phyloP scores from a whole-genome alignment of 306 rosid species.

The Coriaria nepalensis region DNA sequence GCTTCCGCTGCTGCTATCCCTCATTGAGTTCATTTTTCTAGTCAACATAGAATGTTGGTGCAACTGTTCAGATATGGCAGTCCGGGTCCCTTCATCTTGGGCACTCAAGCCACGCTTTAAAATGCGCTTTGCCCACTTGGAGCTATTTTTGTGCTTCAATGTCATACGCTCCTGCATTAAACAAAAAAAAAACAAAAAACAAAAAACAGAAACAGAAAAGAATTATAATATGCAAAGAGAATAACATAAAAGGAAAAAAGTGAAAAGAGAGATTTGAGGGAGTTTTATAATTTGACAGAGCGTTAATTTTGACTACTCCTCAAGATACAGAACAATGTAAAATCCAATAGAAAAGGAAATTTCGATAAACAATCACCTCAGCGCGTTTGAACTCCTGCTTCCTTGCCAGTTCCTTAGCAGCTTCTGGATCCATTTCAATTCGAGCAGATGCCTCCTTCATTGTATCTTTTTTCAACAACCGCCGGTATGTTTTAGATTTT shows the following conservation, averaged over 20 bases:
- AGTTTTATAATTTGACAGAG: too few species aligned
- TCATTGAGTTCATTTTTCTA: slow-evolving; percentile 70
- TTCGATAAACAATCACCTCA: slow-evolving; percentile 39
- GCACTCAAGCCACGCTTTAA: slow-evolving; percentile 50
- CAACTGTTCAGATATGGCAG: slow-evolving; percentile 68
- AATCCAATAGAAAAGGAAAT: background rate
- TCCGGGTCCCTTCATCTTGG: slow-evolving; percentile 92
- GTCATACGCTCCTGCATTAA: slow-evolving; percentile 76
- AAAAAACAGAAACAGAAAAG: too few species aligned
- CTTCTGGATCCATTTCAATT: slow-evolving; percentile 57
- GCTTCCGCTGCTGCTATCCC: slow-evolving; percentile 46
- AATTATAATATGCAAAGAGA: background rate
- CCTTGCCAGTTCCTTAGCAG: slow-evolving; percentile 62
- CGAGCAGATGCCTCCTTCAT: slow-evolving; percentile 38
- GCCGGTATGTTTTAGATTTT: slow-evolving; percentile 75
- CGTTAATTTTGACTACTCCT: too few species aligned
- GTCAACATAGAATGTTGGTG: slow-evolving; percentile 52
- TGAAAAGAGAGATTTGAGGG: background rate
- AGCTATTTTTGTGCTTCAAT: slow-evolving; percentile 55
- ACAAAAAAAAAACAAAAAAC: background rate
- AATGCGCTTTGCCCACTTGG: slow-evolving; percentile 59
- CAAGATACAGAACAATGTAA: background rate
- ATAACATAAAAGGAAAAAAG: background rate
- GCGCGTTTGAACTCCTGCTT: slow-evolving; percentile 70
- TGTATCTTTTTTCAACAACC: slow-evolving; percentile 67